These are phyloP conservation scores for Hanseniaspora nectarophila DNA, from an alignment of 805 yeast genomes.

Conservation along the genomic window DNA sequence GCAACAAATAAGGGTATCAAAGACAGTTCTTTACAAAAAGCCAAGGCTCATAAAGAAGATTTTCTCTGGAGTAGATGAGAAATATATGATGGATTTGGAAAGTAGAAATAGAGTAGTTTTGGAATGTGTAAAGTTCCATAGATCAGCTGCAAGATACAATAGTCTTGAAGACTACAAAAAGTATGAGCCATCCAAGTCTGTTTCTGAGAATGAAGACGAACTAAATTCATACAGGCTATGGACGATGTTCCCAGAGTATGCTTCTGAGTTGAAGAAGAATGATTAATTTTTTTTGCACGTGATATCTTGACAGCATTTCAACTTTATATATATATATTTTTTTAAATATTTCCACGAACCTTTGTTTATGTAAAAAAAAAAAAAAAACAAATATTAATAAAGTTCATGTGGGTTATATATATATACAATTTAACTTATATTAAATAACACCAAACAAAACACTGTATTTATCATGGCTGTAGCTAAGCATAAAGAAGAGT, in stretches of 20 bases:
- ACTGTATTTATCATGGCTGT: background rate
- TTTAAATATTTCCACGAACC: too few relatives aligned
- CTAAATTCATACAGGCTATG: background rate
- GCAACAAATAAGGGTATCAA: background rate
- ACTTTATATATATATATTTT: too few relatives aligned
- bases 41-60: background rate
- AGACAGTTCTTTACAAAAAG: background rate
- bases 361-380: background rate
- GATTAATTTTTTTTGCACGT: background rate
- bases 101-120: background rate
- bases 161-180: background rate
- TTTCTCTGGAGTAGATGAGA: background rate
- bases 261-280: background rate
- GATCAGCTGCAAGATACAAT: background rate
- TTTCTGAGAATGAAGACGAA: background rate
- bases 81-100: background rate
- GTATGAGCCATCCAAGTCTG: background rate
- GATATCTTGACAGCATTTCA: too few relatives aligned
- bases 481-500: background rate
- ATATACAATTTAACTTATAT: too few relatives aligned
- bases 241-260: background rate
- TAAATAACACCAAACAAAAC: background rate
- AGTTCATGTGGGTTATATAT: too few relatives aligned
- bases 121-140: conserved; percentile 3
- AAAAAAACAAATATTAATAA: background rate